A percentile compares a stretch with the other conserved stretches of the same genome.
Evolutionary conservation across 805 yeast species (phyloP).

Genomic region (Saccharomycopsis sp.): DNA sequence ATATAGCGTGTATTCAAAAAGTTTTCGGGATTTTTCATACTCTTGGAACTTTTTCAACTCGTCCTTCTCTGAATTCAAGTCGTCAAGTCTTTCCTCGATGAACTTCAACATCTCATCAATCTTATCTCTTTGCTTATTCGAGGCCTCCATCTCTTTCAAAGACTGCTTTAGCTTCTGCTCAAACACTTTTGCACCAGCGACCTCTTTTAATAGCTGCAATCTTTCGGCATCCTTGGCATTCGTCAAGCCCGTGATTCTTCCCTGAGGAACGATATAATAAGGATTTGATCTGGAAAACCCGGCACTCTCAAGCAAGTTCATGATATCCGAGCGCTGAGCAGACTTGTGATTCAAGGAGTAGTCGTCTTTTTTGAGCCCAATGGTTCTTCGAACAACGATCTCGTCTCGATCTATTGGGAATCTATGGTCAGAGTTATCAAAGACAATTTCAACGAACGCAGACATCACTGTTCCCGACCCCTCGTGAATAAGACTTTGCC

Average conservation of each 20-base stretch:
- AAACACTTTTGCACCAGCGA: conserved; percentile 91
- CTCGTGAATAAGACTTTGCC: conserved; percentile 83
- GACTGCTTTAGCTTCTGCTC: conserved; percentile 78
- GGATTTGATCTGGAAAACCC: conserved; percentile 90
- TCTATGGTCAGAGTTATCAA: conserved; percentile 73
- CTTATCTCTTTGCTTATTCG: conserved; percentile 61
- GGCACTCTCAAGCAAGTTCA: conserved; percentile 79
- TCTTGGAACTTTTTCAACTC: conserved; percentile 67
- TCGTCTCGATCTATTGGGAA: conserved; percentile 65
- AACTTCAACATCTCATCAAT: conserved; percentile 67
- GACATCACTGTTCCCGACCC: conserved; percentile 88
- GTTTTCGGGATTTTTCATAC: conserved; percentile 60
- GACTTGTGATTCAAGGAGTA: conserved; percentile 76
- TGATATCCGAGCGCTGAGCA: conserved; percentile 72
- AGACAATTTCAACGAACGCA: conserved; percentile 84
- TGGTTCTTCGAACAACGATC: conserved; percentile 74
- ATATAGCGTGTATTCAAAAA: conserved; percentile 65
- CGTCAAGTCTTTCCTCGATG: conserved; percentile 58
- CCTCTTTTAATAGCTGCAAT: conserved; percentile 73
- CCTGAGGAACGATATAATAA: conserved; percentile 96
- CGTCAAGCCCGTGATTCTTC: conserved; percentile 79
- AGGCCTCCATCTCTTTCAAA: conserved; percentile 66
- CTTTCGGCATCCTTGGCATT: conserved; percentile 85
- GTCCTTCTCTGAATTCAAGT: conserved; percentile 72
- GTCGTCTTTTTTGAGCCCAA: conserved; percentile 90